Conservation (phyloP, 2,329 filamentous ascomycete genomes). For the Colletotrichum lini region DNA sequence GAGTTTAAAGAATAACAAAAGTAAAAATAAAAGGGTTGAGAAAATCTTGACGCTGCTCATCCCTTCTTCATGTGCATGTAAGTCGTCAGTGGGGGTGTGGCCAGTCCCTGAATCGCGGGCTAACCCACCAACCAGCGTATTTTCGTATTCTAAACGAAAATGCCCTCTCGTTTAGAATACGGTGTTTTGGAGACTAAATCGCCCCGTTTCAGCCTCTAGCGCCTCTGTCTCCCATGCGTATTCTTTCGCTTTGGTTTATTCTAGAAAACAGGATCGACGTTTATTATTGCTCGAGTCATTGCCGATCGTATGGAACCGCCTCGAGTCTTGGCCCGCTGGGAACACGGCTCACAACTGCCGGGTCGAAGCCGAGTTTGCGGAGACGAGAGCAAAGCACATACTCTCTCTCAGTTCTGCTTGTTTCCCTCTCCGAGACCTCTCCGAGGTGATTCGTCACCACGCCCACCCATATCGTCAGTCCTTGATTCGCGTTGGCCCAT, state of each 20-base stretch:
- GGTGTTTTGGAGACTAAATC: background rate
- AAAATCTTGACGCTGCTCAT: background rate
- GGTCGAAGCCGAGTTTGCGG: background rate
- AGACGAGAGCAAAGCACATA: background rate
- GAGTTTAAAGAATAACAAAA: too few species aligned
- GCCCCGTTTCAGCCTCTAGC: background rate
- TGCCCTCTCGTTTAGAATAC: slow-evolving; percentile 2
- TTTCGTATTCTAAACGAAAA: slow-evolving; percentile 30
- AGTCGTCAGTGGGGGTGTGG: slow-evolving; percentile 18
- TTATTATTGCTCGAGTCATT: background rate
- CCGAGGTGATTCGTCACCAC: background rate
- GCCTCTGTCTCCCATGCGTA: too few species aligned
- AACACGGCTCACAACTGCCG: background rate
- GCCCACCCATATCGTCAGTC: background rate
- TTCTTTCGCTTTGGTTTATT: background rate
- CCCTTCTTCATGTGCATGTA: slow-evolving; percentile 9
- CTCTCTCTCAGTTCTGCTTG: background rate
- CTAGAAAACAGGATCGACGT: background rate
- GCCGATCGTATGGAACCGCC: background rate
- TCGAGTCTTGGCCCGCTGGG: background rate
- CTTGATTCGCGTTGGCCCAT: background rate
- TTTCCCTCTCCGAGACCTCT: background rate
- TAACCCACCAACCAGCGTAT: slow-evolving; percentile 7
- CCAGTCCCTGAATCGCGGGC: slow-evolving; percentile 6
- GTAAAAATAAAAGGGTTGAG: background rate